A percentile compares a stretch with the other conserved stretches of the same genome.
These are phyloP conservation scores for Calonectria honghensis DNA, from an alignment of 2,329 filamentous ascomycete genomes.

Conservation along the genomic window DNA sequence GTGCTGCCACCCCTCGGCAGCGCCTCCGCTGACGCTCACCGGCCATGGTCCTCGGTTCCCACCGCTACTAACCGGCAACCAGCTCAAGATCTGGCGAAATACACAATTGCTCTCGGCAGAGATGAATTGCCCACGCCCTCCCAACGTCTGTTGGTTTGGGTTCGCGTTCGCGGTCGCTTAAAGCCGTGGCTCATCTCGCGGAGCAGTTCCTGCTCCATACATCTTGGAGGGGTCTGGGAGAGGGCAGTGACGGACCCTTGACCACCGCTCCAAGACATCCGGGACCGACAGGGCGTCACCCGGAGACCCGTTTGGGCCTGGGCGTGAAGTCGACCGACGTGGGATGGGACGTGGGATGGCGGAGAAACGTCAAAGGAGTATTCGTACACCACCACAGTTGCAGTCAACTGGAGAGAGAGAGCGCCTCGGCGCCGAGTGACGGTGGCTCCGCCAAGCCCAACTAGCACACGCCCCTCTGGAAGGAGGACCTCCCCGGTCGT, in stretches of 20 bases:
- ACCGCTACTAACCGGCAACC: background rate
- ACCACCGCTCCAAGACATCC: conserved; percentile 10
- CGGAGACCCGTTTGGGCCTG: conserved; percentile 33
- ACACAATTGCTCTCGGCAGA: background rate
- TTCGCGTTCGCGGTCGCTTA: conserved; percentile 21
- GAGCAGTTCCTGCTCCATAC: conserved; percentile 4
- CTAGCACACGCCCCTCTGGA: conserved; percentile 41
- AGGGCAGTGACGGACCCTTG: conserved; percentile 4
- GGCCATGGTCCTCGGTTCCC: conserved; percentile 5
- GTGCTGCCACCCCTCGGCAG: conserved; percentile 21
- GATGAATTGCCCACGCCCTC: conserved; percentile 26
- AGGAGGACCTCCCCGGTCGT: conserved; percentile 28
- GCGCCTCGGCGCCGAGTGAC: conserved; percentile 48
- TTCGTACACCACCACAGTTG: conserved; percentile 26
- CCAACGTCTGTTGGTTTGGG: conserved; percentile 30
- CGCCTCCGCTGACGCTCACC: conserved; percentile 26
- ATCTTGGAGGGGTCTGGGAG: conserved; percentile 11
- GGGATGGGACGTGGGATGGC: conserved; percentile 43
- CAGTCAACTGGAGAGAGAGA: conserved; percentile 33
- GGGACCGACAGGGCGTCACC: conserved; percentile 26
- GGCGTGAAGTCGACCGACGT: conserved; percentile 33
- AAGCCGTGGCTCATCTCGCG: conserved; percentile 18
- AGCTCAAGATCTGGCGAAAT: background rate
- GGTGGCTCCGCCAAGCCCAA: conserved; percentile 46
- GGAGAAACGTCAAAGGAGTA: conserved; percentile 31